Conservation (phyloP, 179 eudicot species). For the Gypsophila paniculata region DNA sequence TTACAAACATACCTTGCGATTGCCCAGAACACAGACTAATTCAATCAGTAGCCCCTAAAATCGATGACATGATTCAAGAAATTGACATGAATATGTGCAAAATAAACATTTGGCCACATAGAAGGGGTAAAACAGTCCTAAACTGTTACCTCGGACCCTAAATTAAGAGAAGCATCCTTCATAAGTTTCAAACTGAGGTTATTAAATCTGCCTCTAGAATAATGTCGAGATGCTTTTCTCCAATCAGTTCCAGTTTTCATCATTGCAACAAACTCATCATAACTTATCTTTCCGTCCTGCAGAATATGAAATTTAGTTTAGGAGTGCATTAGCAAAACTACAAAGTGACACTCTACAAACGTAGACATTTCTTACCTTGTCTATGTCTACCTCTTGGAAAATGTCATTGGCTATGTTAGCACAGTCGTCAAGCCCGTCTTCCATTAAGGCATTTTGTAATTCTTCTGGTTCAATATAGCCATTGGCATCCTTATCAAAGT, state of each 20-base stretch:
- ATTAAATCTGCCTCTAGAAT: constrained; percentile 88
- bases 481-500: constrained; percentile 73
- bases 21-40: constrained; percentile 30
- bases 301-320: constrained; percentile 2
- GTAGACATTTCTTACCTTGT: constrained; percentile 49
- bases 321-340: not conserved
- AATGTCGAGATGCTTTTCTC: constrained; percentile 92
- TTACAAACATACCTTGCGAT: constrained; percentile 24
- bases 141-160: constrained; percentile 45
- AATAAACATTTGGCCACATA: constrained; percentile 30
- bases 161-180: constrained; percentile 80
- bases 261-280: constrained; percentile 88
- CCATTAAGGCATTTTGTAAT: constrained; percentile 73
- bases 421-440: constrained; percentile 75
- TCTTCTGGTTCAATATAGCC: constrained; percentile 83
- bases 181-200: constrained; percentile 72
- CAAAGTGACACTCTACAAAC: not conserved
- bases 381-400: constrained; percentile 83
- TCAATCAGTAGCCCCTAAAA: constrained; percentile 25
- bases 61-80: constrained; percentile 23
- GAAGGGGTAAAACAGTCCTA: constrained; percentile 29
- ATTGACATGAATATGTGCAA: constrained; percentile 38
- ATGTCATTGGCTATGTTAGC: constrained; percentile 69
- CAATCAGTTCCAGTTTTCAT: constrained; percentile 94
- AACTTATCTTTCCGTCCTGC: constrained; percentile 85